phyloP scores from a whole-genome alignment of 139 green algal genomes.

The Zygnema circumcarinatum region DNA sequence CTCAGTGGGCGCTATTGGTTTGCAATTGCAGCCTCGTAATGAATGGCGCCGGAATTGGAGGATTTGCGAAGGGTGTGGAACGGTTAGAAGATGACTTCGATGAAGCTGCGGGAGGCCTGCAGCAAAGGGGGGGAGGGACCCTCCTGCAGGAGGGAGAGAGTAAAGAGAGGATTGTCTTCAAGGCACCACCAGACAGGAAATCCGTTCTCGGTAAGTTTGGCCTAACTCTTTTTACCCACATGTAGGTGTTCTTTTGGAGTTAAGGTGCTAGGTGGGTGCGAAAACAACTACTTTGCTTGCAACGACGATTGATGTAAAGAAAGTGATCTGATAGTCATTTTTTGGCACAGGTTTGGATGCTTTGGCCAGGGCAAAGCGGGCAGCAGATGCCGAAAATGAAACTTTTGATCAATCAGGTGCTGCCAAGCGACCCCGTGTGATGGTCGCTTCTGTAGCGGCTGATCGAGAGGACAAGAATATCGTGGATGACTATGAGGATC shows the following conservation, averaged over 20 bases:
- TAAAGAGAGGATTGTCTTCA: conserved; percentile 56
- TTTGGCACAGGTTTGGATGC: conserved; percentile 47
- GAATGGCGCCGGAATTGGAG: not conserved
- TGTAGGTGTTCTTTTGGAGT: not conserved
- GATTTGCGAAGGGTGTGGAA: conserved; percentile 1
- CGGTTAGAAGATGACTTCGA: not conserved
- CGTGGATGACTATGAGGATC: conserved; percentile 15
- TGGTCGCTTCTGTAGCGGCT: not conserved
- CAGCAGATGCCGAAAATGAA: not conserved
- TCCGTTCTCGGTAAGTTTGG: conserved; percentile 56
- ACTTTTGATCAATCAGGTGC: not conserved
- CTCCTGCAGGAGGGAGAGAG: conserved; percentile 8
- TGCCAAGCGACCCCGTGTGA: not conserved
- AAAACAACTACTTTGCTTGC: not conserved
- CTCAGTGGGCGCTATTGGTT: too few species aligned
- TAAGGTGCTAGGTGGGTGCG: not conserved
- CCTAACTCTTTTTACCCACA: not conserved
- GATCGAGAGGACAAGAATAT: conserved; percentile 7
- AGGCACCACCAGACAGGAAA: conserved; percentile 50
- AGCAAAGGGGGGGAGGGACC: not conserved
- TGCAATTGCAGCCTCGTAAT: too few species aligned
- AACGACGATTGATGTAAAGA: not conserved
- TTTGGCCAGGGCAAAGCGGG: conserved; percentile 46
- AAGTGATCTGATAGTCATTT: not conserved
- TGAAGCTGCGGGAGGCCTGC: not conserved